Conservation (phyloP, 208 protist species). For the Angomonas desouzai region DNA sequence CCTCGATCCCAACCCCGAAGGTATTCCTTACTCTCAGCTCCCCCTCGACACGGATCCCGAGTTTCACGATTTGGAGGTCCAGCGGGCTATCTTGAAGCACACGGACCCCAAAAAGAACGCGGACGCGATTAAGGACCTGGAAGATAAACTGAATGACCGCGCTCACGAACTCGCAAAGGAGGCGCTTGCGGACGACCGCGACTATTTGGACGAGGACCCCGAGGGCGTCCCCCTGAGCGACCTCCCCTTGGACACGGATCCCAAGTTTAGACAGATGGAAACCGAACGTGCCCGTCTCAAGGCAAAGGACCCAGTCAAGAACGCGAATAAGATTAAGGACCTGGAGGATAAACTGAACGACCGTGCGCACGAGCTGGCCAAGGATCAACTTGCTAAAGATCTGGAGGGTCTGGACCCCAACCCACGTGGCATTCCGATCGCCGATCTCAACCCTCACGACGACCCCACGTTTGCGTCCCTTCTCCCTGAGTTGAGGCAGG, state of each 20-base stretch:
- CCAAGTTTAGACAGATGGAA: constrained; percentile 59
- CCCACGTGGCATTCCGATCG: constrained; percentile 57
- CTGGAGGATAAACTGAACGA: constrained; percentile 67
- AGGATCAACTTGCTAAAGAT: constrained; percentile 53
- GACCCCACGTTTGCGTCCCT: constrained; percentile 49
- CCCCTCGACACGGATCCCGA: constrained; percentile 62
- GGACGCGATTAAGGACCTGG: constrained; percentile 41
- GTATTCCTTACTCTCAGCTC: constrained; percentile 51
- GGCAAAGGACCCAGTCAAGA: constrained; percentile 47
- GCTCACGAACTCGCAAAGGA: constrained; percentile 65
- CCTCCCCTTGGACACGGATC: constrained; percentile 63
- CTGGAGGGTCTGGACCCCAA: constrained; percentile 42
- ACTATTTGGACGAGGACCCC: constrained; percentile 62
- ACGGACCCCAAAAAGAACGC: constrained; percentile 53
- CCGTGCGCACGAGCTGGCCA: constrained; percentile 50
- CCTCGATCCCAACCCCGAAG: constrained; percentile 57
- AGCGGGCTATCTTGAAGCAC: constrained; percentile 48
- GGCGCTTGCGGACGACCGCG: constrained; percentile 45
- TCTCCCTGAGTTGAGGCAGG: constrained; percentile 56
- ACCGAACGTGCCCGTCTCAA: constrained; percentile 70
- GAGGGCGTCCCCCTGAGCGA: constrained; percentile 56
- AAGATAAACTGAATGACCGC: constrained; percentile 52
- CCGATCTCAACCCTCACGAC: constrained; percentile 51
- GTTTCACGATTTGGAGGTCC: constrained; percentile 71
- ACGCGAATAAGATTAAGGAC: constrained; percentile 44